Percentiles rank a stretch among this genome's conserved stretches.
These are phyloP conservation scores for Trichoderma asperelloides DNA, from an alignment of 495 filamentous ascomycete species.

Conservation along the genomic window DNA sequence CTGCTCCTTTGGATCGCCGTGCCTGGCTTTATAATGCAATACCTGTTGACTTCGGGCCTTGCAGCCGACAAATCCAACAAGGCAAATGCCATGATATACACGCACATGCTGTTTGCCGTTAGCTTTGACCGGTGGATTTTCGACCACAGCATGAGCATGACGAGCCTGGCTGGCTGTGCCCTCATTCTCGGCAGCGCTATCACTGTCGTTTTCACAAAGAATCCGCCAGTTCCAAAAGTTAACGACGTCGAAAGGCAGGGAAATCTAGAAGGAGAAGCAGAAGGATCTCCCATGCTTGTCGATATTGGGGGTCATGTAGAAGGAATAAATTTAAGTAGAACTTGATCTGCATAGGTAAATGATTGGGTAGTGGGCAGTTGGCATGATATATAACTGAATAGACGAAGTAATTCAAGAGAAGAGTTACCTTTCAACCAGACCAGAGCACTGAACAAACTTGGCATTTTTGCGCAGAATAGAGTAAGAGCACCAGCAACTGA, in stretches of 20 bases:
- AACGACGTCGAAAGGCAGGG: constrained; percentile 11
- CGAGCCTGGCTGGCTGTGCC: constrained; percentile 63
- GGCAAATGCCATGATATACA: constrained; percentile 85
- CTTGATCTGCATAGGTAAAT: background rate
- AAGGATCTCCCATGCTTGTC: constrained; percentile 17
- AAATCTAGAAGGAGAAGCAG: constrained; percentile 13
- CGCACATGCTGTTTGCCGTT: constrained; percentile 85
- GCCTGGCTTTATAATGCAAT: constrained; percentile 81
- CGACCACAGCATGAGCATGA: constrained; percentile 54
- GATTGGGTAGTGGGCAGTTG: background rate
- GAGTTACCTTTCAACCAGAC: too few species aligned
- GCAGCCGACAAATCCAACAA: constrained; percentile 56
- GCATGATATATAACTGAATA: background rate
- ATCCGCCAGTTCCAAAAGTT: constrained; percentile 14
- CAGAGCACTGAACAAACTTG: too few species aligned
- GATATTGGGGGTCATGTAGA: background rate
- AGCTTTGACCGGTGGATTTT: constrained; percentile 74
- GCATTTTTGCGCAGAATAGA: too few species aligned
- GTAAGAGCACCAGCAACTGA: too few species aligned
- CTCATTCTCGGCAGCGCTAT: constrained; percentile 76
- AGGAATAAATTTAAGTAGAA: background rate
- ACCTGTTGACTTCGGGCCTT: constrained; percentile 74
- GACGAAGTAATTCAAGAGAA: background rate
- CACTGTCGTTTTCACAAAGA: constrained; percentile 59
- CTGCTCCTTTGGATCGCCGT: constrained; percentile 60